phyloP scores from a whole-genome alignment of 2,329 filamentous ascomycete species.

The Colletotrichum viniferum region DNA sequence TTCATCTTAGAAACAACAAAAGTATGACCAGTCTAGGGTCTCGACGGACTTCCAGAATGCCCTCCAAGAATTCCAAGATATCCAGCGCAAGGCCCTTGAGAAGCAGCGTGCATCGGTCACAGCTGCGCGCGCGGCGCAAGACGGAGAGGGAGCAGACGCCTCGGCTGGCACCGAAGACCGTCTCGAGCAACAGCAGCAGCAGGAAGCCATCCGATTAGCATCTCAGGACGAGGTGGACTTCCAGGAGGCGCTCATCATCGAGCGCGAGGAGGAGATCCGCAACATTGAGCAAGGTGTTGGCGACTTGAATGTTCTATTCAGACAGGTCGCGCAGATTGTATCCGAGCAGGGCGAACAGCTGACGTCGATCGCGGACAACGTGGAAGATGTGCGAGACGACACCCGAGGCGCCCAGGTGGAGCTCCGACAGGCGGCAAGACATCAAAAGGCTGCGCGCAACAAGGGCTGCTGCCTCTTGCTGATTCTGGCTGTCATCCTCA shows the following conservation, averaged over 20 bases:
- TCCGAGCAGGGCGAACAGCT: conserved; percentile 90
- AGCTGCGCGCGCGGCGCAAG: conserved; percentile 81
- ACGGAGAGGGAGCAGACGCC: conserved; percentile 43
- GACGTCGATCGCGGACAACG: conserved; percentile 86
- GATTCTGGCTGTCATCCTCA: conserved; percentile 85
- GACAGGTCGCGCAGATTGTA: conserved; percentile 97
- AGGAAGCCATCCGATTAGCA: conserved; percentile 80
- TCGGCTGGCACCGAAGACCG: conserved; percentile 32
- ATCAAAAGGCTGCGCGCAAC: conserved; percentile 94
- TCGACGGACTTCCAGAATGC: conserved; percentile 91
- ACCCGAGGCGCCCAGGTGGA: conserved; percentile 87
- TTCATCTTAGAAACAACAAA: conserved; percentile 77
- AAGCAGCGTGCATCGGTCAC: conserved; percentile 88
- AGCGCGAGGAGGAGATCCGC: conserved; percentile 95
- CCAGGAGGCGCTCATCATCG: conserved; percentile 92
- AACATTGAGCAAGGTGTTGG: conserved; percentile 97
- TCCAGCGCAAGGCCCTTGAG: conserved; percentile 90
- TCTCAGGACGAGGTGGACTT: conserved; percentile 96
- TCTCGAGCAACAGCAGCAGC: conserved; percentile 59
- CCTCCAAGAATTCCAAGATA: conserved; percentile 86
- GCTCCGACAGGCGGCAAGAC: conserved; percentile 81
- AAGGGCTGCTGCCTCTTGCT: conserved; percentile 93
- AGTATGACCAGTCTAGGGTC: conserved; percentile 94
- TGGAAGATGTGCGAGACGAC: conserved; percentile 80
- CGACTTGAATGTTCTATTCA: conserved; percentile 94